Evolutionary conservation across 1,284 basidiomycete species (phyloP), one percentile per base, ranked within the genome.

Genomic region (Tilletia caries): DNA sequence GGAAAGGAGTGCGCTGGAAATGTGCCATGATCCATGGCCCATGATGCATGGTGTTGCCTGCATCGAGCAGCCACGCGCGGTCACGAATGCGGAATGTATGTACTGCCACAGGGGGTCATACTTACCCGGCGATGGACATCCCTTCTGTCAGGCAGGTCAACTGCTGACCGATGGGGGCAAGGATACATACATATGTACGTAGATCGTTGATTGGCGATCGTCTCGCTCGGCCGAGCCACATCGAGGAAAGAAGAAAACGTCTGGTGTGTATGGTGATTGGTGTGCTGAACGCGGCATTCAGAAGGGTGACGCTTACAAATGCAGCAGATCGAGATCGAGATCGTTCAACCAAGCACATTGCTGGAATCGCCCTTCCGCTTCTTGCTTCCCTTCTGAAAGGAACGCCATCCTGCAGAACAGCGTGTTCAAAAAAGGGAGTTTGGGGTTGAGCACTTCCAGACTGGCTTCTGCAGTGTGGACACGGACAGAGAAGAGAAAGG

Each of bases 351-450:
- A 25, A 65, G 64, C 43, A 44, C 64, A 23, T 65, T 65, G 25
- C 15, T 29, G 34, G 41, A 43, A 6, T 66, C 33, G 10, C 44
- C 44, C 34, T 66, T 66, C 6, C 58, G 27, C 65, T 37, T 33
- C 46, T 52, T 52, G 44, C 65, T 44, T 12, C 46, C 46, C 46
- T 66, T 66, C 8, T 46, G 37, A 34, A 66, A 66, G 3, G 65
- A 27, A n/a, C 65, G 44, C 65, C 65, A 66, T 12, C 65, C 65
- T 62, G 52, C 25, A 23, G 3, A n/a, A 18, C 43, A 5, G 29
- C 52, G 29, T 25, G 52, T n/a, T 25, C 5, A 20, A 18, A 27
- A 25, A 25, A 29, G 13, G 25, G n/a, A 29, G 29, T 13, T 27
- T 13, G n/a, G 23, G 23, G 29, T 6, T 3, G 52, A 25, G 32